Conservation (phyloP, 352 stramenopile species). For the Thraustotheca clavata region DNA sequence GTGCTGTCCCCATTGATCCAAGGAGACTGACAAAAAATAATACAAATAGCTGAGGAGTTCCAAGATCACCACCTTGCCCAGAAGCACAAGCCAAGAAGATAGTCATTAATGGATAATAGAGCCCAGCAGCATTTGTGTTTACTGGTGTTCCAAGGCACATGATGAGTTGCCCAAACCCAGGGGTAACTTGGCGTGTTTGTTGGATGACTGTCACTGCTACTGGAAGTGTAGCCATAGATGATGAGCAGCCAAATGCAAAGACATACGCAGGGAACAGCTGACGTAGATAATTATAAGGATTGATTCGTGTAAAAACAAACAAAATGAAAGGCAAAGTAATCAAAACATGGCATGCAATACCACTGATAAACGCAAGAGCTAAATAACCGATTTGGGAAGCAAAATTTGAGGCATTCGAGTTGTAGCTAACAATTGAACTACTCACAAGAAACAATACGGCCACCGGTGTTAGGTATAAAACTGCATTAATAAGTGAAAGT, state of each 20-base stretch:
- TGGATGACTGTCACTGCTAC: slow-evolving; percentile 35
- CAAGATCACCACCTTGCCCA: slow-evolving; percentile 37
- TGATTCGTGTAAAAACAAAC: slow-evolving; percentile 24
- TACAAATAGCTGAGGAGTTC: slow-evolving; percentile 31
- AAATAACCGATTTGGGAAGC: slow-evolving; percentile 37
- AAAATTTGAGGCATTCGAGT: neutral
- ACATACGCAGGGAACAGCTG: slow-evolving; percentile 29
- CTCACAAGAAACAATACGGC: neutral
- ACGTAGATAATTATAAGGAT: slow-evolving; percentile 29
- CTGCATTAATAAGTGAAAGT: slow-evolving; percentile 35
- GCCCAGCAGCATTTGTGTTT: slow-evolving; percentile 28
- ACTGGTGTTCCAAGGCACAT: slow-evolving; percentile 32
- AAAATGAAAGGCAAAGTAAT: slow-evolving; percentile 35
- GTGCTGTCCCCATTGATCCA: slow-evolving; percentile 25
- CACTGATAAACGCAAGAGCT: slow-evolving; percentile 25
- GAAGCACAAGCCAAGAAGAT: slow-evolving; percentile 46
- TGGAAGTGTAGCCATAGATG: slow-evolving; percentile 38
- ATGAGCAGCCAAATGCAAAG: slow-evolving; percentile 35
- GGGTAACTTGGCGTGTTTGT: slow-evolving; percentile 23
- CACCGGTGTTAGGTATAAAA: slow-evolving; percentile 22
- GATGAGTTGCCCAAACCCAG: slow-evolving; percentile 28
- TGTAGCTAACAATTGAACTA: neutral
- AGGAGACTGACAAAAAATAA: slow-evolving; percentile 30
- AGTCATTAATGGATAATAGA: slow-evolving; percentile 31
- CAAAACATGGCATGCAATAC: slow-evolving; percentile 25